Evolutionary conservation across 768 basidiomycete species (phyloP).

Genomic region (Pisolithus microcarpus): DNA sequence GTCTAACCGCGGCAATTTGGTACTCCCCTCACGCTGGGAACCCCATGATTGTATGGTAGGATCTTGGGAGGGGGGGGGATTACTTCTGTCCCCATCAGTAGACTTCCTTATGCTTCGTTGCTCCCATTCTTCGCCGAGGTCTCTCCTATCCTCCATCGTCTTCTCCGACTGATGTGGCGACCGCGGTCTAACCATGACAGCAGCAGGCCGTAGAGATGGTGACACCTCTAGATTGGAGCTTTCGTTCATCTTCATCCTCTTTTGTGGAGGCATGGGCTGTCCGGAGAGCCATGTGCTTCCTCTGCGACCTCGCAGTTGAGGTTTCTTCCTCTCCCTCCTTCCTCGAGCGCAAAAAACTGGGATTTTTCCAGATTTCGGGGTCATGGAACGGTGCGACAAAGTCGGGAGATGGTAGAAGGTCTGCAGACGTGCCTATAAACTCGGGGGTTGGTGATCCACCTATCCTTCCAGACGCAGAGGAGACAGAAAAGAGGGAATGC

Average conservation of each 20-base stretch:
- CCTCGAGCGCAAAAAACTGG: slow-evolving; percentile 23
- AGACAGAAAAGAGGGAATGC: slow-evolving; percentile 24
- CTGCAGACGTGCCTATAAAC: neutral
- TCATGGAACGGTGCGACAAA: slow-evolving; percentile 15
- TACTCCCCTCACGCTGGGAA: neutral
- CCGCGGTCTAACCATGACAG: neutral
- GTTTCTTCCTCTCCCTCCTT: slow-evolving; percentile 8
- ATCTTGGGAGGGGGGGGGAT: neutral
- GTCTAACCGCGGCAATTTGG: slow-evolving; percentile 9
- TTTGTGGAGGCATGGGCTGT: slow-evolving; percentile 8
- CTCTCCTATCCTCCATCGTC: neutral
- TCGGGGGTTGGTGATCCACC: neutral
- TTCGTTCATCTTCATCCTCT: slow-evolving; percentile 7
- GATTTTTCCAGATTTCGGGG: slow-evolving; percentile 23
- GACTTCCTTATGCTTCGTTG: neutral
- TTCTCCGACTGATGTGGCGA: neutral
- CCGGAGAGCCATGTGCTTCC: slow-evolving; percentile 13
- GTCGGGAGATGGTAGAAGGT: neutral
- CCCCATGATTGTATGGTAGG: neutral
- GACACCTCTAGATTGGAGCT: neutral
- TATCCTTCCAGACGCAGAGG: neutral
- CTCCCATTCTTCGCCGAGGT: neutral
- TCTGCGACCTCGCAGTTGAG: neutral
- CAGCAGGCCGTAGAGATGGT: neutral
- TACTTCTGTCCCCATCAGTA: neutral